phyloP scores from a whole-genome alignment of 2,329 filamentous ascomycete species.

The Colletotrichum caudatum region DNA sequence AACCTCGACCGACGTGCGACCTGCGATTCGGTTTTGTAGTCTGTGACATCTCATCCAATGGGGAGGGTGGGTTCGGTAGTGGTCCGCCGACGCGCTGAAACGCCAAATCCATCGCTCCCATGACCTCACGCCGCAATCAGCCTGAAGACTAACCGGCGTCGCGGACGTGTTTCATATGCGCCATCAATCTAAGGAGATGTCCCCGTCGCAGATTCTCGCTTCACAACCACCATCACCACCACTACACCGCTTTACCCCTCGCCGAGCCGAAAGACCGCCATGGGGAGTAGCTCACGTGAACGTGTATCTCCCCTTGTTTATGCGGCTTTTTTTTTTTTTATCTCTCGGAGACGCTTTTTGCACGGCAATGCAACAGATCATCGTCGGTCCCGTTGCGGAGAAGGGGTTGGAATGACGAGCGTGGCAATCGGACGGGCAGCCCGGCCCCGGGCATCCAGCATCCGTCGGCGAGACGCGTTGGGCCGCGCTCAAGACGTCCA shows the following conservation, averaged over 20 bases:
- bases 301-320: slow-evolving; percentile 3
- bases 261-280: background rate
- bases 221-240: slow-evolving; percentile 10
- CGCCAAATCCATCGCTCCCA: slow-evolving; percentile 19
- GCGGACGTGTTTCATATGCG: slow-evolving; percentile 39
- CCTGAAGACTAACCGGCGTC: slow-evolving; percentile 37
- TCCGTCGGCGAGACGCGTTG: slow-evolving; percentile 19
- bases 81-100: slow-evolving; percentile 26
- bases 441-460: slow-evolving; percentile 19
- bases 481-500: slow-evolving; percentile 13
- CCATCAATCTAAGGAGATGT: slow-evolving; percentile 20
- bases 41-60: slow-evolving; percentile 10
- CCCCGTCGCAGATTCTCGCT: slow-evolving; percentile 35
- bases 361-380: slow-evolving; percentile 3
- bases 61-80: background rate
- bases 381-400: slow-evolving; percentile 13
- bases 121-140: slow-evolving; percentile 19
- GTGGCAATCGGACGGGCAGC: slow-evolving; percentile 23
- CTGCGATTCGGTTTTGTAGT: slow-evolving; percentile 10
- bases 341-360: background rate
- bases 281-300: slow-evolving; percentile 5
- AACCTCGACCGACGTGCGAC: background rate
- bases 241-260: slow-evolving; percentile 3
- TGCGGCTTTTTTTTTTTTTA: slow-evolving; percentile 2
- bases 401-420: slow-evolving; percentile 31